Evolutionary conservation across 805 yeast genomes (phyloP).

Genomic region (Yarrowia sp.): DNA sequence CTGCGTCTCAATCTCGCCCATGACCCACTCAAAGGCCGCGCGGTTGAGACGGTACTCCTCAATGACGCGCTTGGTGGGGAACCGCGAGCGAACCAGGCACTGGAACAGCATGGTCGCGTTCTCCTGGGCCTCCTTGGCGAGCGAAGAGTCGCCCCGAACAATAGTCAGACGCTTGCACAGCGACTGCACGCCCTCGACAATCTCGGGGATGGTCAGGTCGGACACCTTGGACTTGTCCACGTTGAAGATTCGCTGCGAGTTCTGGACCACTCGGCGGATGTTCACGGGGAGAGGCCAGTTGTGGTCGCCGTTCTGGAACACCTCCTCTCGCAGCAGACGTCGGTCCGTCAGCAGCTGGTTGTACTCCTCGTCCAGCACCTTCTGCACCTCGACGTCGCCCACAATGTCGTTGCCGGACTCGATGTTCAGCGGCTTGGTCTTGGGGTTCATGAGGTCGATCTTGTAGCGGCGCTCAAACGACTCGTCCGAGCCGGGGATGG

Average conservation of each 20-base stretch:
- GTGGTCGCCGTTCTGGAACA: constrained; percentile 90
- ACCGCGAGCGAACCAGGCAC: constrained; percentile 86
- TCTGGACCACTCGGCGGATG: constrained; percentile 92
- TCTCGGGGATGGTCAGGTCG: constrained; percentile 80
- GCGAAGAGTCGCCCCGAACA: constrained; percentile 73
- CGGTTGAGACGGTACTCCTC: constrained; percentile 85
- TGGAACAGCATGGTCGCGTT: constrained; percentile 90
- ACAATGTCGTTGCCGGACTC: constrained; percentile 89
- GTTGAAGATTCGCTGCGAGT: constrained; percentile 95
- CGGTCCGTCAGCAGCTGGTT: constrained; percentile 77
- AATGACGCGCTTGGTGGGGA: constrained; percentile 84
- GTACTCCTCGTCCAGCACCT: constrained; percentile 78
- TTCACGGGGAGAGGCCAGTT: constrained; percentile 98
- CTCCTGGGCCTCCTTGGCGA: constrained; percentile 80
- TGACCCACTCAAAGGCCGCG: constrained; percentile 91
- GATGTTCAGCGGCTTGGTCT: constrained; percentile 64
- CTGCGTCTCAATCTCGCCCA: constrained; percentile 91
- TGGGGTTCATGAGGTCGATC: constrained; percentile 71
- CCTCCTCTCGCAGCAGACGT: constrained; percentile 67
- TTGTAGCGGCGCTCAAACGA: constrained; percentile 81
- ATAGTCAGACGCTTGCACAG: constrained; percentile 68
- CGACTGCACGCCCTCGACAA: constrained; percentile 67
- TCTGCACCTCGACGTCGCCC: constrained; percentile 85
- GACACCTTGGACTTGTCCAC: constrained; percentile 87
- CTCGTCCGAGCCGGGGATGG: constrained; percentile 87